Conservation (phyloP, 2,329 filamentous ascomycete species). For the Chalaropsis ovoidea region DNA sequence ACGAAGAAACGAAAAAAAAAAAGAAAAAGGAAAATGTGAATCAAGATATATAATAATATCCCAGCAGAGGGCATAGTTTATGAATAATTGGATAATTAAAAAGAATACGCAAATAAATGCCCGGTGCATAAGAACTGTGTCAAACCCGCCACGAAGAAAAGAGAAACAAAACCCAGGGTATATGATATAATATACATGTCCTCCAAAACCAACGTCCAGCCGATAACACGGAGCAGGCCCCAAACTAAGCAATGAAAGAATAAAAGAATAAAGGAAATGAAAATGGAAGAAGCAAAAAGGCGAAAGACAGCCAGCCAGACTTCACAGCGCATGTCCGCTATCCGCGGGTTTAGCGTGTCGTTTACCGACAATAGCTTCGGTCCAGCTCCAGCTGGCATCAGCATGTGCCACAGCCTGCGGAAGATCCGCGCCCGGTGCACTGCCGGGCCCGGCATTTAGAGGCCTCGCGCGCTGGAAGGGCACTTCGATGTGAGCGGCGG, state of each 20-base stretch:
- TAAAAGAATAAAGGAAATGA: background rate
- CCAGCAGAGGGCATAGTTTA: background rate
- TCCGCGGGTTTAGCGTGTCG: conserved; percentile 22
- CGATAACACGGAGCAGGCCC: background rate
- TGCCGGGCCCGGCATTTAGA: background rate
- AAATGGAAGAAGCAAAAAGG: background rate
- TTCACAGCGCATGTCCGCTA: background rate
- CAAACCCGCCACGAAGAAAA: conserved; percentile 17
- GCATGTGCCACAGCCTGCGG: conserved; percentile 10
- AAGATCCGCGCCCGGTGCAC: too few species aligned
- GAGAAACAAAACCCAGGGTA: conserved; percentile 17
- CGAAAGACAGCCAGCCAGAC: too few species aligned
- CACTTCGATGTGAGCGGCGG: conserved; percentile 17
- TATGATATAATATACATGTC: conserved; percentile 2
- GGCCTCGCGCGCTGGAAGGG: background rate
- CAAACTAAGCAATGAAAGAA: background rate
- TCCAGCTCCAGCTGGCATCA: conserved; percentile 40
- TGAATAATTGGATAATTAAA: background rate
- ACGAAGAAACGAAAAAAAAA: background rate
- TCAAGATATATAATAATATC: background rate
- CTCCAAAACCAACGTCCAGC: background rate
- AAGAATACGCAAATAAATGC: background rate
- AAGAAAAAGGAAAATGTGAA: background rate
- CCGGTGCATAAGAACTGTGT: background rate
- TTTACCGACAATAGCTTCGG: conserved; percentile 46